Evolutionary conservation across 345 rosid species (phyloP), one percentile per base, ranked within the genome.

Genomic region (Bruguiera parviflora): DNA sequence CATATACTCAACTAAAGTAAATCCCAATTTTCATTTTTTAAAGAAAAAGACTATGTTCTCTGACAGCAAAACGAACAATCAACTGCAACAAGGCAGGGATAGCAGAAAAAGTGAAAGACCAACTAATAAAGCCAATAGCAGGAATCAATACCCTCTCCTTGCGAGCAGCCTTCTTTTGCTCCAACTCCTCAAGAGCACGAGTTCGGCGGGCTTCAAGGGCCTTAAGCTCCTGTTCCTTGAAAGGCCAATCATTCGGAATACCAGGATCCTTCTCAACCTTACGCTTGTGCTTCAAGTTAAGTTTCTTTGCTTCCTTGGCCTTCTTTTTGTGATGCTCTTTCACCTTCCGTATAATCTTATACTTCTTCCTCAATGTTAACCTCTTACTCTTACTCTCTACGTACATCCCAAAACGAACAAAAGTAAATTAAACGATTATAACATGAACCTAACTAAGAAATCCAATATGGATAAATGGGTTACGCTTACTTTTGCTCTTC

Each of bases 351-450:
- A 95, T 66, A 47, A 95, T 80, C 89, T 95, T 92, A 79, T 89
- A 74, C 83, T 95, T 95, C 88, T 88, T 82, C 81, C 75, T 88
- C 78, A 90, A 77, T 18, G 99, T 25, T 35, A 92, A 82, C 71
- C 99, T 87, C 85, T 92, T 95, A 75, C 99, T 95, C 86, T 92
- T 88, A 65, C 98, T 90, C 89, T 92, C 99, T 95, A 84, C 66
- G 24, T 46, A 76, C 27, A 55, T 53, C 16, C 47, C 47, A 39
- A 51, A 20, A 59, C 20, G 19, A 22, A 52, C 18, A 43, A n/a
- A 63, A 65, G 56, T 21, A 24, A n/a, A 3, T 16, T 8, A 52
- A 35, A 51, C 4, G 13, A 10, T 22, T 33, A 21, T 19, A 68
- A 66, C 11, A 16, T 53, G 67, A 39, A 19, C 33, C 46, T 15